Percentiles rank a stretch among this genome's conserved stretches.
Conservation (phyloP, 2,329 filamentous ascomycete genomes). For the Lecanicillium sp. region DNA sequence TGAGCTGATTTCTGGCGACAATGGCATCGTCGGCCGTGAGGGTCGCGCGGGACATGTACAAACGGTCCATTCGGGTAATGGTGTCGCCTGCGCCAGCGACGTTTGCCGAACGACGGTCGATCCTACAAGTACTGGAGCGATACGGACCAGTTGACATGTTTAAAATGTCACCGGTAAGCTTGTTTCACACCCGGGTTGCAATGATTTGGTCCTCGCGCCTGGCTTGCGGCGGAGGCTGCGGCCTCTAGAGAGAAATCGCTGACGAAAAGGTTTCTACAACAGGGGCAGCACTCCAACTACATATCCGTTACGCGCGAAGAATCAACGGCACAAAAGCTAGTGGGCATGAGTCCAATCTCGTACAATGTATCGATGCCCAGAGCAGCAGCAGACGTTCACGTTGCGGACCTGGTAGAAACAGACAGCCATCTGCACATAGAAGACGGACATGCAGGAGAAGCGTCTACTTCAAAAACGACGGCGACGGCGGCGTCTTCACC, state of each 20-base stretch:
- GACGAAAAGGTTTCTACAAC: not conserved
- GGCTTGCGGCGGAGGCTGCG: no score
- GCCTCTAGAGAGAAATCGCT: no score
- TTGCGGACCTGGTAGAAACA: slow-evolving; percentile 20
- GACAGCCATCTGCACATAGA: not conserved
- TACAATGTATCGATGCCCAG: slow-evolving; percentile 30
- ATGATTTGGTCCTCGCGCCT: no score
- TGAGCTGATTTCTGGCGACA: not conserved
- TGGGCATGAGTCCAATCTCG: slow-evolving; percentile 36
- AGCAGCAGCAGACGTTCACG: slow-evolving; percentile 20
- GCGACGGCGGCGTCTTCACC: not conserved
- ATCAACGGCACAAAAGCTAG: slow-evolving; percentile 29
- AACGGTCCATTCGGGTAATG: slow-evolving; percentile 37
- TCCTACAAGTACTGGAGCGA: slow-evolving; percentile 42
- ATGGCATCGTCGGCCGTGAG: no score
- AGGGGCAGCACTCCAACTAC: slow-evolving; percentile 36
- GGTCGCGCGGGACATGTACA: no score
- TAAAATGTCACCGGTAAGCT: slow-evolving; percentile 18
- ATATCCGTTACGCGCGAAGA: slow-evolving; percentile 37
- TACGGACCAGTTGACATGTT: slow-evolving; percentile 44
- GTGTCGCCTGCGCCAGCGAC: slow-evolving; percentile 43
- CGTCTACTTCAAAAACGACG: not conserved
- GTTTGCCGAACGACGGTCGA: slow-evolving; percentile 46
- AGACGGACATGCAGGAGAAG: no score
- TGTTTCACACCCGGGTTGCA: no score